phyloP scores from a whole-genome alignment of 2,329 filamentous ascomycete species.

The Stemphylium beticola region DNA sequence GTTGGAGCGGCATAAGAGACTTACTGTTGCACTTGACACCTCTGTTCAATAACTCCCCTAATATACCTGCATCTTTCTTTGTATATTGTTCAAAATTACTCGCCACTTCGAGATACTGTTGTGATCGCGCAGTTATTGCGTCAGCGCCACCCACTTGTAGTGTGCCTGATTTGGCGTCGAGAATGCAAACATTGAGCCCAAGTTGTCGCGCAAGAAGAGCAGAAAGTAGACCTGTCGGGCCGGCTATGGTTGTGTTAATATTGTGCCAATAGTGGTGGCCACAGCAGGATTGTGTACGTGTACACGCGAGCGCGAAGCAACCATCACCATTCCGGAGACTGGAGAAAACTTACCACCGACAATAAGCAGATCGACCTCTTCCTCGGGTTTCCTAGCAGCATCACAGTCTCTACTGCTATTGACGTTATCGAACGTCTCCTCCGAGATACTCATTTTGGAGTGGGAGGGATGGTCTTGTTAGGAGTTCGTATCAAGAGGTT shows the following conservation, averaged over 20 bases:
- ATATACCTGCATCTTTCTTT: constrained; percentile 10
- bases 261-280: neutral
- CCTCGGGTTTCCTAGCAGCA: neutral
- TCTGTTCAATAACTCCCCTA: constrained; percentile 46
- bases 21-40: constrained; percentile 60
- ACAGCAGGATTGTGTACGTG: neutral
- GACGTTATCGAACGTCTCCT: neutral
- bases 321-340: neutral
- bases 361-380: constrained; percentile 21
- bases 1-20: constrained; percentile 10
- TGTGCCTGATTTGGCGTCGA: constrained; percentile 48
- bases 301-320: neutral
- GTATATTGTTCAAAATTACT: constrained; percentile 45
- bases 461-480: neutral
- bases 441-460: neutral
- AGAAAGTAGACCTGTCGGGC: constrained; percentile 56
- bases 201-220: constrained; percentile 53
- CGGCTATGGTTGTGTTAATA: constrained; percentile 40
- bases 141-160: constrained; percentile 56
- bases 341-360: constrained; percentile 17
- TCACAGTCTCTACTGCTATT: neutral
- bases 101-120: constrained; percentile 57
- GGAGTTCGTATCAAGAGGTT: neutral
- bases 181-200: constrained; percentile 51
- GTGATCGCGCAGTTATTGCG: constrained; percentile 57